Conservation (phyloP, 2,329 filamentous ascomycete species). For the Cytospora leucostoma region DNA sequence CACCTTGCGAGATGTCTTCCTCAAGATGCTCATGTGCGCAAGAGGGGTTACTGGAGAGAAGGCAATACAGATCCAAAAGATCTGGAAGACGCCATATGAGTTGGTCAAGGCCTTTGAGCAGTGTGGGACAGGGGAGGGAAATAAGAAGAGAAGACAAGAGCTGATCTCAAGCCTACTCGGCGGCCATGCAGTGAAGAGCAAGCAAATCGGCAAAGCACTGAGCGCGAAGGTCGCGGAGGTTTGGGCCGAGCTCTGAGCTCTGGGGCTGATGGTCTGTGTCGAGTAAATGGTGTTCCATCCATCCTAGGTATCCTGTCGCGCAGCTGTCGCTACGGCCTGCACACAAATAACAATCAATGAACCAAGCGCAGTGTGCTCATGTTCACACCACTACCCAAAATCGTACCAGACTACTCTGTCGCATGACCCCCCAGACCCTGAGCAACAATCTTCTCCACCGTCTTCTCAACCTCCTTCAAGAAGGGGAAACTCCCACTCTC, state of each 20-base stretch:
- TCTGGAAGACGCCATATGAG: slow-evolving; percentile 73
- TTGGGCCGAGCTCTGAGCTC: slow-evolving; percentile 59
- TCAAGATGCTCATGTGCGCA: slow-evolving; percentile 87
- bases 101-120: slow-evolving; percentile 70
- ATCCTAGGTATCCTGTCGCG: neutral
- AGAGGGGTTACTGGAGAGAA: slow-evolving; percentile 75
- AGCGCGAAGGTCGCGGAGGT: slow-evolving; percentile 72
- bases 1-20: slow-evolving; percentile 71
- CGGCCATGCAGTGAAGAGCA: slow-evolving; percentile 60
- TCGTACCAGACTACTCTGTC: neutral
- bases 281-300: neutral
- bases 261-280: neutral
- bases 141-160: slow-evolving; percentile 58
- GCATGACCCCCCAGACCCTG: slow-evolving; percentile 53
- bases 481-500: slow-evolving; percentile 56
- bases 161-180: slow-evolving; percentile 61
- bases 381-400: neutral
- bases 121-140: slow-evolving; percentile 51
- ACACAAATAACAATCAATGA: neutral
- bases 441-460: slow-evolving; percentile 74
- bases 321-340: neutral
- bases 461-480: slow-evolving; percentile 71
- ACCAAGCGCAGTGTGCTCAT: neutral
- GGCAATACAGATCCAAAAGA: slow-evolving; percentile 75
- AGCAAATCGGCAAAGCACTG: slow-evolving; percentile 65